A percentile compares a stretch with the other conserved stretches of the same genome.
Evolutionary conservation across 495 filamentous ascomycete species (phyloP).

Genomic region (Neurospora tetrasperma): DNA sequence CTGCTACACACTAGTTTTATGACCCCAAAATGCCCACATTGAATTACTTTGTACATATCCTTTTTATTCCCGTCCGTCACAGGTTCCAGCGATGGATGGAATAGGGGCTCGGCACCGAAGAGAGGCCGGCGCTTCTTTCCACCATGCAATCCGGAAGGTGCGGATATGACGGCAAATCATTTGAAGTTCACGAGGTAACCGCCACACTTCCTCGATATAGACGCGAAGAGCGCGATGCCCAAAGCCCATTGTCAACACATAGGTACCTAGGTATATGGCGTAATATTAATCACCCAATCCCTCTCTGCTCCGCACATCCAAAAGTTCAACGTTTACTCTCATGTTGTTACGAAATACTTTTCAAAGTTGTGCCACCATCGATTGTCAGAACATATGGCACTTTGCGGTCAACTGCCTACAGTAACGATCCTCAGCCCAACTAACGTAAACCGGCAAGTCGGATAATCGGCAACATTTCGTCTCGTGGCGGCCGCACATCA

Average conservation of each 20-base stretch:
- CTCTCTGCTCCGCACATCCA: neutral
- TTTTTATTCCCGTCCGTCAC: neutral
- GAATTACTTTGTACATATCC: neutral
- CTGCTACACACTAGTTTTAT: neutral
- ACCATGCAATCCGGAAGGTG: neutral
- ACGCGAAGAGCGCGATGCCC: neutral
- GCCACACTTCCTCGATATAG: neutral
- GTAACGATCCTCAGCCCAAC: neutral
- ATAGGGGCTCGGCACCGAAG: neutral
- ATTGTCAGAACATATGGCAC: neutral
- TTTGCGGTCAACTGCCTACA: neutral
- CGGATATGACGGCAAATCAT: neutral
- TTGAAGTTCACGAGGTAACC: neutral
- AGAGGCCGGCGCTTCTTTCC: neutral
- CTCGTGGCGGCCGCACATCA: neutral
- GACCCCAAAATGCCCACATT: neutral
- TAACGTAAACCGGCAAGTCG: neutral
- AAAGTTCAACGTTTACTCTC: neutral
- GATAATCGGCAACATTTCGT: neutral
- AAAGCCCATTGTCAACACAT: neutral
- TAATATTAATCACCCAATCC: neutral
- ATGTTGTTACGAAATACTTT: neutral
- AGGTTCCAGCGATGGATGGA: neutral
- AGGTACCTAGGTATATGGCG: neutral
- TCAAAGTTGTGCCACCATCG: neutral